Conservation (phyloP, 2,329 filamentous ascomycete genomes). For the Rhynchosporium graminicola region DNA sequence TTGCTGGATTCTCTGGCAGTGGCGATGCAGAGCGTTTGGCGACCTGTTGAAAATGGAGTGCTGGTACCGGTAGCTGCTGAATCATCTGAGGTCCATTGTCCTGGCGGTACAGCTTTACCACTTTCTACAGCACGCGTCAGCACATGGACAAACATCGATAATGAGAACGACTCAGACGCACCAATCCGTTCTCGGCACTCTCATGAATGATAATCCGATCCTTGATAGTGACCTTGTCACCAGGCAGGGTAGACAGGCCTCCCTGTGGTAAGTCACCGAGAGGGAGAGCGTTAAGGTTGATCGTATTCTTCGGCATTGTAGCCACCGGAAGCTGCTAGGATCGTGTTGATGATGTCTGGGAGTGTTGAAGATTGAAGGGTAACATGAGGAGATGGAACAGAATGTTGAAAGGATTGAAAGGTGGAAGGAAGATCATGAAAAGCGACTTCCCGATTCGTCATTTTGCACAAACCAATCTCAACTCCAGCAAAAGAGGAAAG, state of each 20-base stretch:
- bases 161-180: neutral
- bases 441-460: conserved; percentile 2
- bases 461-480: too few relatives aligned
- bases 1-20: neutral
- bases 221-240: conserved; percentile 6
- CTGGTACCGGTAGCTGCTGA: neutral
- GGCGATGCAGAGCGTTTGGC: neutral
- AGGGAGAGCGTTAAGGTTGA: conserved; percentile 3
- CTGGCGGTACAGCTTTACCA: conserved; percentile 4
- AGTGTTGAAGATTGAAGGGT: neutral
- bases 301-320: conserved; percentile 6
- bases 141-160: neutral
- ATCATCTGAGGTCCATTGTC: neutral
- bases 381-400: neutral
- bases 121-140: neutral
- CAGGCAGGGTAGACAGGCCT: neutral
- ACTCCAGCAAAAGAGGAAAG: too few relatives aligned
- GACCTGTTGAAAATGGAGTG: neutral
- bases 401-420: neutral
- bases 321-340: neutral
- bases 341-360: neutral
- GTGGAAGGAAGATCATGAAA: neutral
- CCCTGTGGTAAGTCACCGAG: conserved; percentile 3
- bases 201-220: conserved; percentile 7
- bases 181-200: conserved; percentile 6